Evolutionary conservation across 1,139 yeast genomes (phyloP).

Genomic region (Yamadazyma diospyri): DNA sequence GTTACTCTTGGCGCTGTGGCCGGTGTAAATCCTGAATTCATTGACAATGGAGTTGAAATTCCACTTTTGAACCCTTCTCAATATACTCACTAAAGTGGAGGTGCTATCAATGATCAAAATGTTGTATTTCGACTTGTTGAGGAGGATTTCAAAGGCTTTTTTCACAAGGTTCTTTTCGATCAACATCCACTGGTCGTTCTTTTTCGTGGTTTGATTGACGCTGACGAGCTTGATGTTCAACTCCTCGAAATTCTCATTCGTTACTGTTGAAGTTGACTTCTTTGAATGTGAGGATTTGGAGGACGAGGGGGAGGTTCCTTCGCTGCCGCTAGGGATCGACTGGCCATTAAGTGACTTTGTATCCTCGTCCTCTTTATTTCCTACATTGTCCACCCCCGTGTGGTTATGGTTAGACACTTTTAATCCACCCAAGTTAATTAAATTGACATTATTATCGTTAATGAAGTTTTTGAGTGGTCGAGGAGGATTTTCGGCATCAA

Average conservation of each 20-base stretch:
- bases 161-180: constrained; percentile 56
- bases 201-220: constrained; percentile 15
- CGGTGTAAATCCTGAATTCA: constrained; percentile 76
- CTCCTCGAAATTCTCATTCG: constrained; percentile 10
- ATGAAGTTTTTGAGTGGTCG: constrained; percentile 47
- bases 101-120: constrained; percentile 75
- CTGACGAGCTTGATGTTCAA: constrained; percentile 13
- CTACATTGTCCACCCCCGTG: constrained; percentile 26
- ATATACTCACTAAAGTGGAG: constrained; percentile 72
- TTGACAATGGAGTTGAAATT: constrained; percentile 76
- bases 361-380: constrained; percentile 15
- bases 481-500: constrained; percentile 74
- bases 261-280: constrained; percentile 4
- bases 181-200: constrained; percentile 68
- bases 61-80: constrained; percentile 87
- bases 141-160: constrained; percentile 54
- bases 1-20: constrained; percentile 56
- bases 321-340: neutral
- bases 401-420: constrained; percentile 43
- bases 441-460: constrained; percentile 38
- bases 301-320: constrained; percentile 6
- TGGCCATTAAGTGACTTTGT: constrained; percentile 4
- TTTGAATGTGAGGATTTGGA: constrained; percentile 4
- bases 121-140: constrained; percentile 66
- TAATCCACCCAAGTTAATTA: constrained; percentile 45